These are phyloP conservation scores for Fonsecaea monophora DNA, from an alignment of 2,329 filamentous ascomycete species.

Conservation along the genomic window DNA sequence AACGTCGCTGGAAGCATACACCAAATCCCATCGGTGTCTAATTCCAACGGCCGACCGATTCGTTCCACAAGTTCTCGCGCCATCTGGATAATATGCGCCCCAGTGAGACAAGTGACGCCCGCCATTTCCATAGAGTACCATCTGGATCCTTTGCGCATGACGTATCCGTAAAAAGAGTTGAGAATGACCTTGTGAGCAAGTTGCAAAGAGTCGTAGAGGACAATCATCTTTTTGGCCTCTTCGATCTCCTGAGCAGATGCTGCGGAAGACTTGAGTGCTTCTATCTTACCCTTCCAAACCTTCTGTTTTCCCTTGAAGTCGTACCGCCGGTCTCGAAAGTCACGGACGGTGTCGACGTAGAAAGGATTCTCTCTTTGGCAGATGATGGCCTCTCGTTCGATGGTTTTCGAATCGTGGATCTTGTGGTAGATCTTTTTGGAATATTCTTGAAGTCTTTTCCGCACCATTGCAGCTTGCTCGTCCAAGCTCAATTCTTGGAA, in stretches of 20 bases:
- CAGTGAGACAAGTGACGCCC: conserved; percentile 94
- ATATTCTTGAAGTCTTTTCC: conserved; percentile 88
- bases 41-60: conserved; percentile 87
- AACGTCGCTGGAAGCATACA: conserved; percentile 97
- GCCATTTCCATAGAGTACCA: conserved; percentile 99
- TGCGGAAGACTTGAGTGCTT: conserved; percentile 80
- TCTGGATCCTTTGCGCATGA: conserved; percentile 97
- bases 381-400: conserved; percentile 94
- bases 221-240: conserved; percentile 97
- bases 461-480: conserved; percentile 79
- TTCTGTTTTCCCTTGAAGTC: conserved; percentile 99
- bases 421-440: conserved; percentile 99
- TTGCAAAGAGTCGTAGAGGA: conserved; percentile 93
- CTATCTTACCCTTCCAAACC: conserved; percentile 97
- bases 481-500: conserved; percentile 83
- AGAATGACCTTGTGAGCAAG: conserved; percentile 98
- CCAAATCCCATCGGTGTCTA: conserved; percentile 99
- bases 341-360: conserved; percentile 93
- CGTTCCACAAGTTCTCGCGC: conserved; percentile 91
- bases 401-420: conserved; percentile 92
- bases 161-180: conserved; percentile 98
- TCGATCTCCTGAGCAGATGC: conserved; percentile 80
- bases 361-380: conserved; percentile 98
- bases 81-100: conserved; percentile 95
- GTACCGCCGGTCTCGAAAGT: conserved; percentile 95